Evolutionary conservation across 2,329 filamentous ascomycete species (phyloP).

Genomic region (Neobulgaria alba): DNA sequence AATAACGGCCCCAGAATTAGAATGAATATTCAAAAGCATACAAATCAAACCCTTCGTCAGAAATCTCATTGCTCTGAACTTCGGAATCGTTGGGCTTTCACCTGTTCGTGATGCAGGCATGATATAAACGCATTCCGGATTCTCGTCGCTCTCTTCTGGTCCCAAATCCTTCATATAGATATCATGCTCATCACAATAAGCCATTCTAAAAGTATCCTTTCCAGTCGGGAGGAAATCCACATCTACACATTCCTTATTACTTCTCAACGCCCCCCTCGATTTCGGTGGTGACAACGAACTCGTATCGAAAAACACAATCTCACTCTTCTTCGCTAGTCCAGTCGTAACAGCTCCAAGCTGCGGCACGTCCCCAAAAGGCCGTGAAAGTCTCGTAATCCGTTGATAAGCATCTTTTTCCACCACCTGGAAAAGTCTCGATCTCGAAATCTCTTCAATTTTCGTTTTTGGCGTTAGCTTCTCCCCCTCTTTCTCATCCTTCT

Average conservation of each 20-base stretch:
- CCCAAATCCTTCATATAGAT: constrained; percentile 47
- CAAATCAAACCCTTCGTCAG: constrained; percentile 49
- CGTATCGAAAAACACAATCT: constrained; percentile 74
- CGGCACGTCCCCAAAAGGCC: constrained; percentile 39
- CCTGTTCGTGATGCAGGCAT: constrained; percentile 40
- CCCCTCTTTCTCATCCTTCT: constrained; percentile 27
- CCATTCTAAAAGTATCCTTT: constrained; percentile 58
- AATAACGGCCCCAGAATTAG: constrained; percentile 47
- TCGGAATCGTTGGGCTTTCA: constrained; percentile 35
- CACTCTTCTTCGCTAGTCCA: constrained; percentile 63
- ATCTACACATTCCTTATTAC: constrained; percentile 54
- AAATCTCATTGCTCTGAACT: constrained; percentile 51
- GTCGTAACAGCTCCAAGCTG: constrained; percentile 73
- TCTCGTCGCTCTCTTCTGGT: constrained; percentile 33
- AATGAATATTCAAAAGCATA: constrained; percentile 50
- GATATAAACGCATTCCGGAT: constrained; percentile 47
- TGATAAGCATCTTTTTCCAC: constrained; percentile 47
- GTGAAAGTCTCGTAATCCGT: constrained; percentile 46
- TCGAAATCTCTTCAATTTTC: constrained; percentile 42
- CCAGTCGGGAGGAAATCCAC: constrained; percentile 59
- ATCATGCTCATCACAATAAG: constrained; percentile 70
- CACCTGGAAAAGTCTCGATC: constrained; percentile 43
- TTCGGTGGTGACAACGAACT: constrained; percentile 41
- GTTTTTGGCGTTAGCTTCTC: background rate
- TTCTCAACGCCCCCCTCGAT: constrained; percentile 40